A percentile compares a stretch with the other conserved stretches of the same genome.
Evolutionary conservation across 2,329 filamentous ascomycete species (phyloP).

Genomic region (Cladosporium sp.): DNA sequence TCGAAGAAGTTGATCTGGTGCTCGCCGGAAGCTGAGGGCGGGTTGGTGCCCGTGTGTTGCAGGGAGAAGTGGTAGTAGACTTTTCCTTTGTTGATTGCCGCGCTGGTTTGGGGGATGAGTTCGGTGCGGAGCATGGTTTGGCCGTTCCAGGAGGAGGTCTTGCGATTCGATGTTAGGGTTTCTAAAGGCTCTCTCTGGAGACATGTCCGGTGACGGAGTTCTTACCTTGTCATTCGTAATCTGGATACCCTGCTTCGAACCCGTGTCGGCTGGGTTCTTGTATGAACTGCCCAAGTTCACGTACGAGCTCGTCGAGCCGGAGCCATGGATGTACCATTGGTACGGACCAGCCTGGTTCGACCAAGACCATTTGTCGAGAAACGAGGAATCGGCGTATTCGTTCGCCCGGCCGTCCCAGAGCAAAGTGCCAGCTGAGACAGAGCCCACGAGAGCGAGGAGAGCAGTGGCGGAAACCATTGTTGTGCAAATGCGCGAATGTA

Average conservation of each 20-base stretch:
- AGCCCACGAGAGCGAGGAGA: slow-evolving; percentile 19
- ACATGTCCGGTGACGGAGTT: too few relatives aligned
- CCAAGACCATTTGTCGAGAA: slow-evolving; percentile 55
- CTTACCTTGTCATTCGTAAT: slow-evolving; percentile 62
- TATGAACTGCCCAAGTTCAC: slow-evolving; percentile 55
- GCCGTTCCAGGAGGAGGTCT: slow-evolving; percentile 65
- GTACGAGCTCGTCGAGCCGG: slow-evolving; percentile 52
- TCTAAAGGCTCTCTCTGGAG: too few relatives aligned
- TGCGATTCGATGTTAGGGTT: too few relatives aligned
- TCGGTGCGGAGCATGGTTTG: slow-evolving; percentile 69
- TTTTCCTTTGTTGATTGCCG: slow-evolving; percentile 60
- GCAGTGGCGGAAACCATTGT: slow-evolving; percentile 19
- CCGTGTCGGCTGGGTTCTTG: slow-evolving; percentile 62
- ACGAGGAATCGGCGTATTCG: slow-evolving; percentile 48
- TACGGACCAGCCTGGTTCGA: slow-evolving; percentile 64
- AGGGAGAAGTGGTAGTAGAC: slow-evolving; percentile 71
- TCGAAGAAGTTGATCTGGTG: slow-evolving; percentile 64
- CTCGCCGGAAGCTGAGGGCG: slow-evolving; percentile 58
- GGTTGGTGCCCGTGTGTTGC: slow-evolving; percentile 54
- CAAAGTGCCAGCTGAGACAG: slow-evolving; percentile 41
- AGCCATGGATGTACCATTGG: slow-evolving; percentile 73
- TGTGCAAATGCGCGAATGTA: too few relatives aligned
- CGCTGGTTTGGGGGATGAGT: slow-evolving; percentile 65
- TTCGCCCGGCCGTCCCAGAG: slow-evolving; percentile 66
- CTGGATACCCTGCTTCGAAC: slow-evolving; percentile 60